Percentiles rank a stretch among this genome's conserved stretches.
These are phyloP conservation scores for Uronychia binucleata DNA, from an alignment of 73 alveolate species.

Conservation along the genomic window DNA sequence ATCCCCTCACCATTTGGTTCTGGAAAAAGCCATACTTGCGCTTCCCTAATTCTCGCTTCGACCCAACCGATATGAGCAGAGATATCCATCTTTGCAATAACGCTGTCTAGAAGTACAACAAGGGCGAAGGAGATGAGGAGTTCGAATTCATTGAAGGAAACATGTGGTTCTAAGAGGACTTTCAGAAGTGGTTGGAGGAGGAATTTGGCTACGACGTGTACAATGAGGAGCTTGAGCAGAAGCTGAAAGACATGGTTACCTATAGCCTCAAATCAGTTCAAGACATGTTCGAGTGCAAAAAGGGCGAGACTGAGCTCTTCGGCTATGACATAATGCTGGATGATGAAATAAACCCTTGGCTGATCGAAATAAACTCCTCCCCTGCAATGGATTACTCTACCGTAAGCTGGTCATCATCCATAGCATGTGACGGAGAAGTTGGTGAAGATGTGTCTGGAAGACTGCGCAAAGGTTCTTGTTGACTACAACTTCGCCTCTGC, in stretches of 20 bases:
- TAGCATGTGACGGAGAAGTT: conserved; percentile 79
- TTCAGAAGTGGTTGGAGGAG: conserved; percentile 76
- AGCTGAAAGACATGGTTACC: conserved; percentile 81
- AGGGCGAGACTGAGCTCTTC: conserved; percentile 88
- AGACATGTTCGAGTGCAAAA: conserved; percentile 89
- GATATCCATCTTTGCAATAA: conserved; percentile 96
- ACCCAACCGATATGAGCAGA: conserved; percentile 82
- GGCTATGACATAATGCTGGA: conserved; percentile 97
- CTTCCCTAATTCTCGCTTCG: conserved; percentile 95
- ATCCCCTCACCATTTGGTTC: conserved; percentile 95
- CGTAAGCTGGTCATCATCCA: neutral
- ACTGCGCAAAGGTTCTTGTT: conserved; percentile 82
- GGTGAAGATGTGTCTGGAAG: conserved; percentile 82
- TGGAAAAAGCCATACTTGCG: conserved; percentile 94
- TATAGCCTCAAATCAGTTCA: conserved; percentile 90
- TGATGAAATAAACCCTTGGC: conserved; percentile 85
- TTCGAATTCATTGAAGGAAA: conserved; percentile 90
- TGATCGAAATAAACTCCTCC: conserved; percentile 86
- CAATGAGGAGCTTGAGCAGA: conserved; percentile 85
- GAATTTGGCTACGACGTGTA: conserved; percentile 89
- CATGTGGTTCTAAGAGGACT: conserved; percentile 95
- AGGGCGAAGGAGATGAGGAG: conserved; percentile 45
- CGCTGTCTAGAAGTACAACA: conserved; percentile 88
- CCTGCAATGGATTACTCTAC: conserved; percentile 97
- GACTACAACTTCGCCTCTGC: conserved; percentile 80